Percentiles rank a stretch among this genome's conserved stretches.
These are phyloP conservation scores for Alternaria atra DNA, from an alignment of 2,329 filamentous ascomycete genomes.

Conservation along the genomic window DNA sequence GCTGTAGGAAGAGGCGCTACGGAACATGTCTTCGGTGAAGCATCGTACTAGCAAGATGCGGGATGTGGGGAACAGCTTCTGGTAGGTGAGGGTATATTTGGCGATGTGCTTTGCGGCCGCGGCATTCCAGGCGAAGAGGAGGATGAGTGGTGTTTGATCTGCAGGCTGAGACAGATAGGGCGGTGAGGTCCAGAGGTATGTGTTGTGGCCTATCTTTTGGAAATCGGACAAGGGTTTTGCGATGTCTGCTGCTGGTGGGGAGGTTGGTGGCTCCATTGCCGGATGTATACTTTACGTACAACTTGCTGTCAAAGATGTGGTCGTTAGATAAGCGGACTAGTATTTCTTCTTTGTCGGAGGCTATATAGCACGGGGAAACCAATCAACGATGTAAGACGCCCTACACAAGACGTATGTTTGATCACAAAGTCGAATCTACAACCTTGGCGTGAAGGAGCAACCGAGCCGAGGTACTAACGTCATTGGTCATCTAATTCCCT, in stretches of 20 bases:
- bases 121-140: slow-evolving; percentile 49
- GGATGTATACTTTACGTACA: neutral
- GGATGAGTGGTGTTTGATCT: slow-evolving; percentile 34
- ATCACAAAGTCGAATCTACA: neutral
- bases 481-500: slow-evolving; percentile 1
- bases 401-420: neutral
- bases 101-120: slow-evolving; percentile 49
- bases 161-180: slow-evolving; percentile 18
- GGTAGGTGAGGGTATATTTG: slow-evolving; percentile 48
- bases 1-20: slow-evolving; percentile 22
- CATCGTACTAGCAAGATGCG: slow-evolving; percentile 45
- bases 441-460: slow-evolving; percentile 13
- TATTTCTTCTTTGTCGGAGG: neutral
- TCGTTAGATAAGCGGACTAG: neutral
- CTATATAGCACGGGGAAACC: neutral
- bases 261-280: slow-evolving; percentile 21
- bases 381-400: neutral
- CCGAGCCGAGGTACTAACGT: slow-evolving; percentile 13
- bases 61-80: slow-evolving; percentile 41
- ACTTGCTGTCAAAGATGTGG: neutral
- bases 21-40: slow-evolving; percentile 44
- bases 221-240: slow-evolving; percentile 43
- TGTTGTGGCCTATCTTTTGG: slow-evolving; percentile 46
- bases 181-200: slow-evolving; percentile 41
- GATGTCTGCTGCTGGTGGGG: slow-evolving; percentile 3